Conservation (phyloP, 495 filamentous ascomycete genomes). For the Lichenothelia convexa region DNA sequence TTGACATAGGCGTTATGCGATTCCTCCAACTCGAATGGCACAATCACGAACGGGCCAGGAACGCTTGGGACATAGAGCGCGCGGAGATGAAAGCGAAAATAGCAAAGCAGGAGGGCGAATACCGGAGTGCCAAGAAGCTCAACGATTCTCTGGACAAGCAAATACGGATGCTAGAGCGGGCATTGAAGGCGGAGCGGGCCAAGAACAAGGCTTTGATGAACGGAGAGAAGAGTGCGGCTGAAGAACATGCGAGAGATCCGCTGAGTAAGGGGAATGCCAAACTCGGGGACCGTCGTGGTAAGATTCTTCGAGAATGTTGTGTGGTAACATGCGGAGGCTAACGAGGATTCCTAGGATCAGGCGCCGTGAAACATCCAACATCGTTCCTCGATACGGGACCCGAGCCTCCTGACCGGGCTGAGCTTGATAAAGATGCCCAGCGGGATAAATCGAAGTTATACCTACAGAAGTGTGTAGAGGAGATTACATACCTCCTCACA, state of each 20-base stretch:
- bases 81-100: constrained; percentile 99
- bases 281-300: too few species aligned
- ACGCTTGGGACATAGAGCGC: constrained; percentile 96
- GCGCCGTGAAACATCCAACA: constrained; percentile 14
- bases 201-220: constrained; percentile 19
- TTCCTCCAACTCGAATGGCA: constrained; percentile 99
- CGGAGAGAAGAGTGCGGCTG: constrained; percentile 18
- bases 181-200: constrained; percentile 56
- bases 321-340: background rate
- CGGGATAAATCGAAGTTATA: constrained; percentile 24
- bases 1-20: constrained; percentile 87
- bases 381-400: constrained; percentile 23
- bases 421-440: constrained; percentile 20
- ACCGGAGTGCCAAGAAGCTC: constrained; percentile 62
- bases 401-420: constrained; percentile 8
- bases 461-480: constrained; percentile 25
- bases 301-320: constrained; percentile 7
- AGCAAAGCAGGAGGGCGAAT: constrained; percentile 81
- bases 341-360: background rate
- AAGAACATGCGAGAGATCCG: constrained; percentile 14
- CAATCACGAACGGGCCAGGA: constrained; percentile 90
- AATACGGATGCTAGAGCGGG: constrained; percentile 75
- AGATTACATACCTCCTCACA: constrained; percentile 28
- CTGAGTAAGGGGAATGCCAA: constrained; percentile 10
- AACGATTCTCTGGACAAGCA: constrained; percentile 80